A percentile compares a stretch with the other conserved stretches of the same genome.
Conservation (phyloP, 768 basidiomycete species). For the Xerocomellus chrysenteron region DNA sequence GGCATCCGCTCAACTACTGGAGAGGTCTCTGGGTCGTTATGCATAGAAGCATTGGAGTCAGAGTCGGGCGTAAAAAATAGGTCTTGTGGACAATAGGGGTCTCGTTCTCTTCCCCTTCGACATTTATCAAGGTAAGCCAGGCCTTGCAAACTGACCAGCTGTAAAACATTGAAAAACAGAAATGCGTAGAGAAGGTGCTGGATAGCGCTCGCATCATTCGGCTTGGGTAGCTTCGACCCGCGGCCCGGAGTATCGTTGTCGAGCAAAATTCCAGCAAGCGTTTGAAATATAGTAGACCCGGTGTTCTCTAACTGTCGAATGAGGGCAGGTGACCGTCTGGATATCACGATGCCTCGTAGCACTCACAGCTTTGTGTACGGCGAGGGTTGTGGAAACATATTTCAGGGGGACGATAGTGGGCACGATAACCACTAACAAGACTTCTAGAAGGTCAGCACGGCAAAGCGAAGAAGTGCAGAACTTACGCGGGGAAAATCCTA, state of each 20-base stretch:
- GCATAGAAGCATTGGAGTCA: not conserved
- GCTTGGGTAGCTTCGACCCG: conserved; percentile 9
- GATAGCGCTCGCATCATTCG: conserved; percentile 37
- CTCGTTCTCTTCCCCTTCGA: conserved; percentile 31
- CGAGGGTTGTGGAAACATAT: conserved; percentile 76
- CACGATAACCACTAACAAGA: conserved; percentile 72
- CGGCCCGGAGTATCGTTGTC: conserved; percentile 36
- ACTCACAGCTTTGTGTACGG: conserved; percentile 75
- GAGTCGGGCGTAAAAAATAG: not conserved
- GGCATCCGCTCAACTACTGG: conserved; percentile 11
- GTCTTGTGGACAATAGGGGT: conserved; percentile 17
- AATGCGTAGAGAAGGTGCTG: conserved; percentile 60
- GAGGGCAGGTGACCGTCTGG: not conserved
- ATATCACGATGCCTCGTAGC: not conserved
- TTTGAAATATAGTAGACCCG: conserved; percentile 71
- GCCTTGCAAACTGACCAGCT: conserved; percentile 50
- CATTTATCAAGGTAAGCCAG: conserved; percentile 49
- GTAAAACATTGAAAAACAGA: conserved; percentile 54
- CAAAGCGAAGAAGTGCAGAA: not conserved
- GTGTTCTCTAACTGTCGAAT: conserved; percentile 64
- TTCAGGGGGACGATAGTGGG: conserved; percentile 67
- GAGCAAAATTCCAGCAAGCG: conserved; percentile 65
- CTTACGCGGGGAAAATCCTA: conserved; percentile 70
- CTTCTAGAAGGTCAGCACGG: conserved; percentile 34
- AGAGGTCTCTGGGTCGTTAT: not conserved